Conservation (phyloP, 345 rosid genomes). For the Eucalyptus virginea region DNA sequence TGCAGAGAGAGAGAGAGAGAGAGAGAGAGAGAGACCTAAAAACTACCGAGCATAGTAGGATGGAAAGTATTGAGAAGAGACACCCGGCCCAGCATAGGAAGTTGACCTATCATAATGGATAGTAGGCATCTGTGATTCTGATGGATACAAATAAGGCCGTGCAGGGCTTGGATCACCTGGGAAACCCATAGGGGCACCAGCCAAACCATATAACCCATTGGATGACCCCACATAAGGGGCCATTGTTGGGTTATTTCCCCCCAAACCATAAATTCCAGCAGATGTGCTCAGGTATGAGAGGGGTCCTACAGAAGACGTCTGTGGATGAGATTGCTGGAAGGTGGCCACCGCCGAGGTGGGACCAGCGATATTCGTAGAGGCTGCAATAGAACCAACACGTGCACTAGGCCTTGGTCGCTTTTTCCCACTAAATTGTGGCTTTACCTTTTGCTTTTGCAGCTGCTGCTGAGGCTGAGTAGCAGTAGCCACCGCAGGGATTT, state of each 20-base stretch:
- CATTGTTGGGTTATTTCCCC: conserved; percentile 9
- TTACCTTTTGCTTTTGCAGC: neutral
- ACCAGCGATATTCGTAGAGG: conserved; percentile 3
- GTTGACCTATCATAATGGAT: conserved; percentile 25
- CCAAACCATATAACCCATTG: conserved; percentile 19
- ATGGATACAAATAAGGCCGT: conserved; percentile 7
- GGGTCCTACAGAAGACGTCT: conserved; percentile 9
- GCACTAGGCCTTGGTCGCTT: conserved; percentile 18
- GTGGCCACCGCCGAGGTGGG: conserved; percentile 7
- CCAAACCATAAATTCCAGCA: conserved; percentile 22
- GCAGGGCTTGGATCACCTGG: conserved; percentile 16
- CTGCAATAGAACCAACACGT: neutral
- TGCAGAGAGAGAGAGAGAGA: neutral
- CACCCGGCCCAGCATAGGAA: conserved; percentile 28
- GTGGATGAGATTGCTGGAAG: conserved; percentile 25
- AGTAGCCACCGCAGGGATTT: neutral
- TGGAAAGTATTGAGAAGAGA: conserved; percentile 35
- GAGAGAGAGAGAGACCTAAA: neutral
- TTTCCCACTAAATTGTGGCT: conserved; percentile 10
- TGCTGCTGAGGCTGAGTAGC: conserved; percentile 3
- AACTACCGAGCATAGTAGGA: conserved; percentile 40
- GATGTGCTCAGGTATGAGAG: conserved; percentile 5
- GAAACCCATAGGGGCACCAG: conserved; percentile 15
- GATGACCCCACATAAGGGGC: conserved; percentile 27
- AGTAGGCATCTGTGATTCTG: conserved; percentile 12